phyloP scores from a whole-genome alignment of 2,329 filamentous ascomycete genomes.

The Sclerotinia minor region DNA sequence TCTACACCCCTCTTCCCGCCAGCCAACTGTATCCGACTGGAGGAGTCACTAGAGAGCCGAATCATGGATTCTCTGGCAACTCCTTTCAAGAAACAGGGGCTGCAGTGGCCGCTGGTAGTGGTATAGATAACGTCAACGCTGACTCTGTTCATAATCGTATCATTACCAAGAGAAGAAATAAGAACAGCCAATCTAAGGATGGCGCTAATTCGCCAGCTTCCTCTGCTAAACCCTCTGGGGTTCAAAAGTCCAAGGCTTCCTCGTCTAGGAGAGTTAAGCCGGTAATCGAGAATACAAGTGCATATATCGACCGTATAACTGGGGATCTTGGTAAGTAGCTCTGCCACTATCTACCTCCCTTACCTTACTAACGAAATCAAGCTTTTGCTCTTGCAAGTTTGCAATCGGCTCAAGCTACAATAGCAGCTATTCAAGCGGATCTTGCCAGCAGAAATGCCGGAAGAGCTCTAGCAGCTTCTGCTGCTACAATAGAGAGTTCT shows the following conservation, averaged over 20 bases:
- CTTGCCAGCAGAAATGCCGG: neutral
- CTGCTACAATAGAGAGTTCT: neutral
- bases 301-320: neutral
- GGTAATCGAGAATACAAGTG: neutral
- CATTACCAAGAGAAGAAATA: neutral
- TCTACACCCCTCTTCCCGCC: neutral
- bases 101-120: neutral
- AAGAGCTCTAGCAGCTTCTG: neutral
- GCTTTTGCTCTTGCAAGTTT: neutral
- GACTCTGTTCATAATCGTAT: too few relatives aligned
- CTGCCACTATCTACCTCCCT: too few relatives aligned
- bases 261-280: neutral
- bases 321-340: neutral
- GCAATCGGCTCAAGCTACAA: too few relatives aligned
- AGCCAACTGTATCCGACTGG: neutral
- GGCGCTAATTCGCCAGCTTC: neutral
- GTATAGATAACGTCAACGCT: neutral
- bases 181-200: neutral
- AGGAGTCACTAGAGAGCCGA: neutral
- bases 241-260: neutral
- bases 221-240: neutral
- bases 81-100: neutral
- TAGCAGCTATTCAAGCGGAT: neutral
- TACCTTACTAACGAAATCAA: neutral
- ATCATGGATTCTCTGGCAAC: neutral